phyloP scores from a whole-genome alignment of 257 asterid species.

The Catharanthus roseus region DNA sequence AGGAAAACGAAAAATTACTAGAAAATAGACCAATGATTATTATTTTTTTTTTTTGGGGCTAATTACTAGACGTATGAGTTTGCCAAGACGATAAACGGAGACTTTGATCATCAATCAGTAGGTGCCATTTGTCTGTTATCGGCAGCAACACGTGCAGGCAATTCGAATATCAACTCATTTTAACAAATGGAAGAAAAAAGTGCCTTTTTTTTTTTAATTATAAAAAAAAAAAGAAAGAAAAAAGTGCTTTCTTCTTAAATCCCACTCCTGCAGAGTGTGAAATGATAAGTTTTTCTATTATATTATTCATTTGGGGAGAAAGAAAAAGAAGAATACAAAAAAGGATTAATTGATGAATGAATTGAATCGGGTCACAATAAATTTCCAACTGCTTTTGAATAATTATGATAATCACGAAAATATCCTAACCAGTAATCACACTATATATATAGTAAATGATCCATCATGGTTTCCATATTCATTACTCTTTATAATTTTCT shows the following conservation, averaged over 20 bases:
- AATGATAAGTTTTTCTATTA: neutral
- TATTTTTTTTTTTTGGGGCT: too few species aligned
- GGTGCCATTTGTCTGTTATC: neutral
- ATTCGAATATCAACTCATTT: neutral
- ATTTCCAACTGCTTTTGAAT: neutral
- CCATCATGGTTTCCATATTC: too few species aligned
- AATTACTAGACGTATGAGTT: too few species aligned
- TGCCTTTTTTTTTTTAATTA: neutral
- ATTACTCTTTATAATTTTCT: too few species aligned
- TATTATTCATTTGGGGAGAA: too few species aligned
- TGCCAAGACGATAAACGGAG: too few species aligned
- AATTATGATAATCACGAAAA: neutral
- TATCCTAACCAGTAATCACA: neutral
- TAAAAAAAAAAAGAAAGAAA: neutral
- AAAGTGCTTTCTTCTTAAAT: neutral
- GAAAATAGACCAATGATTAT: too few species aligned
- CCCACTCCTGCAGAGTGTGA: neutral
- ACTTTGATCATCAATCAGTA: neutral
- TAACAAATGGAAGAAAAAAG: neutral
- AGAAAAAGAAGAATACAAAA: too few species aligned
- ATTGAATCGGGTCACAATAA: neutral
- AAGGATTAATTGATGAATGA: neutral
- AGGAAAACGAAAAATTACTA: neutral
- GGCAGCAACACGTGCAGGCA: neutral
- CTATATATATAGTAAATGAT: too few species aligned